Base-by-base conservation (phyloP, 495 filamentous ascomycete genomes). In the Tetracladium setigerum region DNA sequence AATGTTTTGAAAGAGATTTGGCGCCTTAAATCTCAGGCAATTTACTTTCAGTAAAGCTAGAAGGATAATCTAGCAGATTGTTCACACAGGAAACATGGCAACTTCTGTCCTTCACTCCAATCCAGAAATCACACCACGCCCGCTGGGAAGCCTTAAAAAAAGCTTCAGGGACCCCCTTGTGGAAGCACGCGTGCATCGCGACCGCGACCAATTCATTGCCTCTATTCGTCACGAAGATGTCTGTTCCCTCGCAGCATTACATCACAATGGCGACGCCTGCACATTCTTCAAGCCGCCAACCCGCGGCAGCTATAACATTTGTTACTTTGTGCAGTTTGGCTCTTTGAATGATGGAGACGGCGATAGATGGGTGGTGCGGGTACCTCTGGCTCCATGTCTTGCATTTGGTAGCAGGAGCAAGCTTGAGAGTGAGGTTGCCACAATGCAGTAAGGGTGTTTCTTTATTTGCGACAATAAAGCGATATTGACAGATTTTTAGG, bases 291-390 rank as follows among this genome's bases (percentile, higher is more conserved):
- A 50, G 31, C 31, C 32, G 33, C 55, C 49, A 24, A 30, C 40
- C 4, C 52, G 52, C n/a, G 60, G 60, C 16, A 63, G 60, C 42
- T 63, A 53, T 49, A 63, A 63, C 38, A 59, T 59, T 49, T 61
- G 60, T 43, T 63, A 54, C 37, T 63, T 61, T 46, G 55, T 63
- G 41, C 41, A 59, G 27, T 63, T 63, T 41, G 24, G 35, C 24
- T 41, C 30, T 30, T 18, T 7, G n/a, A 24, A 39, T 34, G 31
- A 35, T 33, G 34, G 18, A 39, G 34, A 30, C 30, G 49, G 49
- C 22, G 58, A 56, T 19, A 54, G 47, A 40, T 63, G 58, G 57
- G 58, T 63, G 13, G 60, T 61, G 41, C 60, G 60, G 33, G 56
- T 62, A 47, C 59, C 59, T 47, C 52, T 62, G 31, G 42, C 50